phyloP scores from a whole-genome alignment of 2,329 filamentous ascomycete species.

The Didymosphaeria variabile region DNA sequence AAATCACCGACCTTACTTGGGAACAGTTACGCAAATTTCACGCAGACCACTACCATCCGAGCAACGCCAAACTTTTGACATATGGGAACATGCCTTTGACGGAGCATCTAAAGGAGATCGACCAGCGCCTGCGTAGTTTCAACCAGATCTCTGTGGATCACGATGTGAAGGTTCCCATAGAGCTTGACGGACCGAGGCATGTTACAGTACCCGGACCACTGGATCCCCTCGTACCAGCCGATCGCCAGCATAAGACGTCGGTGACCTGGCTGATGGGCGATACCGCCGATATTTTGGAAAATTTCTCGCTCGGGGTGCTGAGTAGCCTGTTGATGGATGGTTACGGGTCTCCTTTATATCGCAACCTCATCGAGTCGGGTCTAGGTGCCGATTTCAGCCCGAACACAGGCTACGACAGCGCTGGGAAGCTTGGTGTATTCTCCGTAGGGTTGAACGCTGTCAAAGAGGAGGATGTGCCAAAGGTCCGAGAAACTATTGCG shows the following conservation, averaged over 20 bases:
- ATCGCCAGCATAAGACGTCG: conserved; percentile 93
- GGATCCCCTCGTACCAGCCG: conserved; percentile 84
- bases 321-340: conserved; percentile 89
- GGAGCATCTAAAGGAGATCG: conserved; percentile 81
- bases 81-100: conserved; percentile 91
- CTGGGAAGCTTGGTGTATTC: conserved; percentile 80
- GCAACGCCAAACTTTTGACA: conserved; percentile 94
- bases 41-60: conserved; percentile 93
- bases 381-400: conserved; percentile 94
- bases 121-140: conserved; percentile 77
- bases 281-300: conserved; percentile 82
- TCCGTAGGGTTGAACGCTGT: conserved; percentile 94
- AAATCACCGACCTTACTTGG: conserved; percentile 95
- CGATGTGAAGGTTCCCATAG: conserved; percentile 79
- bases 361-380: conserved; percentile 85
- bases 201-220: conserved; percentile 81
- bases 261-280: conserved; percentile 92
- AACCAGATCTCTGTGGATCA: conserved; percentile 73
- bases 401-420: conserved; percentile 89
- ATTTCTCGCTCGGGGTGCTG: conserved; percentile 84
- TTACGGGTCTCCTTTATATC: conserved; percentile 93
- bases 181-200: conserved; percentile 72
- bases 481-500: conserved; percentile 77
- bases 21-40: conserved; percentile 90
- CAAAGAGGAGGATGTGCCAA: conserved; percentile 77